Base-by-base conservation (phyloP, 352 stramenopile genomes). In the Pythium volutum region DNA sequence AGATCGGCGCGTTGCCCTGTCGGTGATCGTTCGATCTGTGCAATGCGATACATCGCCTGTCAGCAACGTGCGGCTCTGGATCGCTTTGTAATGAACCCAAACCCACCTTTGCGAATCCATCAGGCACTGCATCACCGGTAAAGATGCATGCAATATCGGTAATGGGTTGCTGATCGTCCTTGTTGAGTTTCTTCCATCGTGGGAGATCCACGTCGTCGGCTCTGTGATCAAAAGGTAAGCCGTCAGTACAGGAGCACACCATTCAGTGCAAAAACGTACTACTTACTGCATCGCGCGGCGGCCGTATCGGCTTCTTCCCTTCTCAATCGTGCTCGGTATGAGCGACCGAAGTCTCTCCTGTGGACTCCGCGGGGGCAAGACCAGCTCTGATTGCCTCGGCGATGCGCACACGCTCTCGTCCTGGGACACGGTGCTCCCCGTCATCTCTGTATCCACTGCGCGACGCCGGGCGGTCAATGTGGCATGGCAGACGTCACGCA, bases 81-180 rank as follows among this genome's bases (percentile, higher is more conserved):
- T 48, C 18, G 1, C 20, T 15, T 4, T 8, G 43, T 34, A 23
- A 16, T 15, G n/a, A n/a, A n/a, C n/a, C 0, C 11, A 16, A 16
- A 55, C 36, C 18, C 20, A 93, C 84, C 77, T 92, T 93, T 1
- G 67, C 82, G 64, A 83, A 93, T 2, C 83, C 79, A 5, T 85
- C 79, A 3, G 86, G 84, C 26, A 91, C 58, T 2, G 71, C 59
- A 29, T 95, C 86, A 18, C 86, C 82, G 33, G 77, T 89, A 42
- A 91, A 92, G 16, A 93, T 91, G 46, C 91, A 84, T 1, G 73
- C 75, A 22, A 95, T 62, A 43, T 95, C 81, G 0, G 71, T 88
- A 36, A 93, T 87, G 11, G 84, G 73, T 20, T 54, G 43, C 51
- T 54, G 33, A 12, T 87, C 68, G 4, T 88, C 74, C 6, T 42